A percentile compares a stretch with the other conserved stretches of the same genome.
These are phyloP conservation scores for Yueomyces sp. DNA, from an alignment of 805 yeast species.

Conservation along the genomic window DNA sequence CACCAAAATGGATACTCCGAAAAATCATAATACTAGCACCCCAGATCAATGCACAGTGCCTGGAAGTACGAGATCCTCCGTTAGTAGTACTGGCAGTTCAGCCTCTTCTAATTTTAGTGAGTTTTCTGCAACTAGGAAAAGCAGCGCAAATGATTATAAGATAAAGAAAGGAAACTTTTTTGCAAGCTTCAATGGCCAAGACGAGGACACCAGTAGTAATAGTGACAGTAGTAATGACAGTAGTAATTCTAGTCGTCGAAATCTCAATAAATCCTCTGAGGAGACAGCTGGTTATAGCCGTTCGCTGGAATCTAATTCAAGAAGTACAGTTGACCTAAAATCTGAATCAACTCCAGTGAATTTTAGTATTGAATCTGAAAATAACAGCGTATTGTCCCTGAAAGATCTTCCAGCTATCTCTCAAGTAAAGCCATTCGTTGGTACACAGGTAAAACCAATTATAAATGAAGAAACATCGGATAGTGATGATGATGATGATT, in stretches of 20 bases:
- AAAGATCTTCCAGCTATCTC: slow-evolving; percentile 8
- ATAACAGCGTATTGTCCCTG: slow-evolving; percentile 14
- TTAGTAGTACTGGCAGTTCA: neutral
- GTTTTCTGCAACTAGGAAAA: neutral
- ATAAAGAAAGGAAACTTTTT: slow-evolving; percentile 6
- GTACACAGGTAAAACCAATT: neutral
- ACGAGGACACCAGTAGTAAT: slow-evolving; percentile 4
- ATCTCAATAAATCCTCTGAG: slow-evolving; percentile 2
- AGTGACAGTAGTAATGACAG: neutral
- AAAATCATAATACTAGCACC: neutral
- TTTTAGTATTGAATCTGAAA: slow-evolving; percentile 19
- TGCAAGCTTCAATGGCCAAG: slow-evolving; percentile 7
- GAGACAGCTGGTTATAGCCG: slow-evolving; percentile 1
- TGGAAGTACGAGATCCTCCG: neutral
- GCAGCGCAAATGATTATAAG: neutral
- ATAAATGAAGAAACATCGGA: neutral
- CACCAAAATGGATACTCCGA: neutral
- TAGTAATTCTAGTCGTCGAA: slow-evolving; percentile 1
- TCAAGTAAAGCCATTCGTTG: slow-evolving; percentile 3
- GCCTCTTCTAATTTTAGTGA: neutral
- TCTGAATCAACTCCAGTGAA: slow-evolving; percentile 13
- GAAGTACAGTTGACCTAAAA: neutral
- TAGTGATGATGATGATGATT: neutral
- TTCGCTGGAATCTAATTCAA: slow-evolving; percentile 9
- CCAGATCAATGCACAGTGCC: neutral